Evolutionary conservation across 768 basidiomycete species (phyloP), one percentile per base, ranked within the genome.

Genomic region (Leccinum disarticulatum): DNA sequence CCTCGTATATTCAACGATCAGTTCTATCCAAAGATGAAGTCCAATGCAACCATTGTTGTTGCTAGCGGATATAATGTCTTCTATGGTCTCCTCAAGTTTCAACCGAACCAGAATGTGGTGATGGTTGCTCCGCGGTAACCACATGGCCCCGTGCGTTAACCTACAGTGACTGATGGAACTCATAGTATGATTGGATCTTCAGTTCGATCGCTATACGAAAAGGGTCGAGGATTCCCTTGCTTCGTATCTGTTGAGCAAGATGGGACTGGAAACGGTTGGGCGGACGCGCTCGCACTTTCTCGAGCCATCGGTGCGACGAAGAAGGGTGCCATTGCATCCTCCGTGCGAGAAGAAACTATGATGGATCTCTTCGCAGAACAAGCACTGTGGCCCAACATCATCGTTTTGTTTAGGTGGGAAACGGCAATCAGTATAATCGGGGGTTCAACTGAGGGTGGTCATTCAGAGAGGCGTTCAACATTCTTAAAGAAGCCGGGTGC

Each of bases 351-450:
- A 67, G 85, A 87, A 69, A 86, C 85, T 9, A 80, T 79, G 0
- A 86, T 87, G 84, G 85, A 86, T 66, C 75, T 85, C 25, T 80
- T 86, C 62, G 85, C 85, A 73, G 84, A 86, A 67, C 84, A 86
- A 72, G 84, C 82, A 9, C 72, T 86, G 57, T 87, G 85, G 85
- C 85, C 85, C 1, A 85, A 86, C 58, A 85, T 87, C 66, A 86
- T 86, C 58, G 78, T 80, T 77, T 73, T 86, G 5, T 87, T 86
- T 73, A 76, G 80, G 83, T 83, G 49, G 41, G 59, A 38, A 52
- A 35, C 46, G 14, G n/a, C 33, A 51, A 15, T 17, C 8, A 4
- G 13, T 48, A 7, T 6, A 8, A 25, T n/a, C 5, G 27, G 6
- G 49, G 25, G 6, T 11, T 3, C 52, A 17, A 36, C 36, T 56